These are phyloP conservation scores for Trichoderma cornu-damae DNA, from an alignment of 2,329 filamentous ascomycete genomes.

Conservation along the genomic window DNA sequence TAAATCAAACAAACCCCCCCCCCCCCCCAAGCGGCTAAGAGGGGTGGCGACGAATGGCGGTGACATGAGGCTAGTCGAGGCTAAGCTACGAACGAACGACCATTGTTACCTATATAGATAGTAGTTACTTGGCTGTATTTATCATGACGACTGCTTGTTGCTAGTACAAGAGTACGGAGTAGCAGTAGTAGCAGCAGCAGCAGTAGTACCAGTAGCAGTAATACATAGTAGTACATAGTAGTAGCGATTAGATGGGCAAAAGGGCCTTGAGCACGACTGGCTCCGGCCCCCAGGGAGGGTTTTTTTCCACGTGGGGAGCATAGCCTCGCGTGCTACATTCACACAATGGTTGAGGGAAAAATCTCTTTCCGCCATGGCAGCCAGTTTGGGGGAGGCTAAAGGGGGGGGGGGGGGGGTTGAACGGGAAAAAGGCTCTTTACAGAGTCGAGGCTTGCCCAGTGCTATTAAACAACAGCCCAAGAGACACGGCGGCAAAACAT, in stretches of 20 bases:
- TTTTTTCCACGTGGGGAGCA: slow-evolving; percentile 19
- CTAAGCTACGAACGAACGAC: not conserved
- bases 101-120: too few species aligned
- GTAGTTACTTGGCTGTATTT: too few species aligned
- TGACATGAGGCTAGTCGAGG: slow-evolving; percentile 11
- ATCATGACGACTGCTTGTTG: too few species aligned
- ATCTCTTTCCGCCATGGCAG: slow-evolving; percentile 2
- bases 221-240: too few species aligned
- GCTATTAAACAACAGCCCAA: too few species aligned
- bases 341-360: not conserved
- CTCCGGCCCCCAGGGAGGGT: too few species aligned
- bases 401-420: not conserved
- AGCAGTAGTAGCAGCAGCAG: too few species aligned
- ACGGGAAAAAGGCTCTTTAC: slow-evolving; percentile 11
- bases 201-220: too few species aligned
- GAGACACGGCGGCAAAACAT: too few species aligned
- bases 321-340: slow-evolving; percentile 5
- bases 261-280: too few species aligned
- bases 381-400: not conserved
- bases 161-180: too few species aligned
- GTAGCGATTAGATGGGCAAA: not conserved
- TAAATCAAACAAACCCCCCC: too few species aligned
- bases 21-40: not conserved
- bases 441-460: not conserved
- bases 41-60: slow-evolving; percentile 6